Conservation (phyloP, 2,329 filamentous ascomycete species). For the Oidium heveae region DNA sequence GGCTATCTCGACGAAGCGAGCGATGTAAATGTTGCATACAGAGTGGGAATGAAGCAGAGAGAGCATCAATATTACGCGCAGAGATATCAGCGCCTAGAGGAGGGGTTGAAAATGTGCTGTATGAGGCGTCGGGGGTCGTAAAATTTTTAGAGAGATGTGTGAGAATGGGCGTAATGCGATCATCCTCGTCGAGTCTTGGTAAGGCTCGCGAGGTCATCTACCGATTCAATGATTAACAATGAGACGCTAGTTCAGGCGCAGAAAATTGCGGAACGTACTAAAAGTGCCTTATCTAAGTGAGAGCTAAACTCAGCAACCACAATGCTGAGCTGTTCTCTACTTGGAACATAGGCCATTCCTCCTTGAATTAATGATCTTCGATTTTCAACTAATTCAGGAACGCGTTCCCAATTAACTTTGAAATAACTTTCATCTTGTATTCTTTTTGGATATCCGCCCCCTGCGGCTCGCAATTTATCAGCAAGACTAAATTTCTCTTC, state of each 20-base stretch:
- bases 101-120: slow-evolving; percentile 37
- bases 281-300: slow-evolving; percentile 55
- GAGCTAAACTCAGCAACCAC: slow-evolving; percentile 67
- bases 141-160: slow-evolving; percentile 87
- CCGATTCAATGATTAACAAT: background rate
- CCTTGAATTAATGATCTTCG: slow-evolving; percentile 50
- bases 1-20: slow-evolving; percentile 61
- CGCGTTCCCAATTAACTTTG: slow-evolving; percentile 87
- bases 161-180: slow-evolving; percentile 54
- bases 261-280: slow-evolving; percentile 25
- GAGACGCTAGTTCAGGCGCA: background rate
- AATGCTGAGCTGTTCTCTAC: slow-evolving; percentile 67
- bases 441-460: slow-evolving; percentile 15
- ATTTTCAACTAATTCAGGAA: slow-evolving; percentile 69
- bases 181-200: slow-evolving; percentile 84
- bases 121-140: slow-evolving; percentile 66
- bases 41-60: slow-evolving; percentile 63
- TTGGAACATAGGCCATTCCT: slow-evolving; percentile 80
- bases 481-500: slow-evolving; percentile 37
- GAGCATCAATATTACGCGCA: slow-evolving; percentile 52
- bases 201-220: slow-evolving; percentile 74
- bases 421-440: slow-evolving; percentile 72
- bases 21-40: slow-evolving; percentile 88
- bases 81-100: slow-evolving; percentile 49
- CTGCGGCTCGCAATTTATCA: slow-evolving; percentile 13